Conservation (phyloP, 495 filamentous ascomycete genomes). For the Neurospora tetrasperma region DNA sequence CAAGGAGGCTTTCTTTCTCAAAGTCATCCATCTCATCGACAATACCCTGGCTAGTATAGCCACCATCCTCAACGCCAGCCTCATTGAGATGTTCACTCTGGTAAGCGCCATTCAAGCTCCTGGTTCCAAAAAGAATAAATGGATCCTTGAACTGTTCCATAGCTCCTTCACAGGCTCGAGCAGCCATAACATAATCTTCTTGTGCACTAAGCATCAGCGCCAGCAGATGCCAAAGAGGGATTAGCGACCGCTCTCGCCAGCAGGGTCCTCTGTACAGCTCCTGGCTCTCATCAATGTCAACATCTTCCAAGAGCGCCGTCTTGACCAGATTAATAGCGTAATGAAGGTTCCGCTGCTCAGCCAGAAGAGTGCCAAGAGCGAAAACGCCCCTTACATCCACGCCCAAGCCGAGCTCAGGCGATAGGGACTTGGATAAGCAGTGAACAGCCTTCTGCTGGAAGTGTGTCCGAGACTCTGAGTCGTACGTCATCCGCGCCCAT, state of each 20-base stretch:
- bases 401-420: constrained; percentile 49
- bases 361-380: constrained; percentile 65
- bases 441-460: constrained; percentile 64
- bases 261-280: constrained; percentile 30
- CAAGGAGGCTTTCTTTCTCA: constrained; percentile 72
- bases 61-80: constrained; percentile 7
- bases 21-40: constrained; percentile 64
- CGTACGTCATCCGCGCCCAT: constrained; percentile 72
- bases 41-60: constrained; percentile 30
- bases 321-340: constrained; percentile 68
- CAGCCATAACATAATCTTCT: constrained; percentile 72
- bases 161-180: constrained; percentile 73
- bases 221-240: constrained; percentile 77
- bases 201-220: constrained; percentile 75
- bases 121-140: constrained; percentile 43
- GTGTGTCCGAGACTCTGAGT: constrained; percentile 55
- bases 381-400: constrained; percentile 63
- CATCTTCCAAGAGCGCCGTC: constrained; percentile 40
- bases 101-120: constrained; percentile 32
- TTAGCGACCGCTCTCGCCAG: constrained; percentile 45
- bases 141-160: constrained; percentile 73
- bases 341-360: constrained; percentile 67
- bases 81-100: constrained; percentile 47
- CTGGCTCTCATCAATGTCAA: constrained; percentile 22
- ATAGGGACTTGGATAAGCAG: constrained; percentile 60